These are phyloP conservation scores for Allium sativum DNA, from an alignment of 106 monocot genomes.

Conservation along the genomic window DNA sequence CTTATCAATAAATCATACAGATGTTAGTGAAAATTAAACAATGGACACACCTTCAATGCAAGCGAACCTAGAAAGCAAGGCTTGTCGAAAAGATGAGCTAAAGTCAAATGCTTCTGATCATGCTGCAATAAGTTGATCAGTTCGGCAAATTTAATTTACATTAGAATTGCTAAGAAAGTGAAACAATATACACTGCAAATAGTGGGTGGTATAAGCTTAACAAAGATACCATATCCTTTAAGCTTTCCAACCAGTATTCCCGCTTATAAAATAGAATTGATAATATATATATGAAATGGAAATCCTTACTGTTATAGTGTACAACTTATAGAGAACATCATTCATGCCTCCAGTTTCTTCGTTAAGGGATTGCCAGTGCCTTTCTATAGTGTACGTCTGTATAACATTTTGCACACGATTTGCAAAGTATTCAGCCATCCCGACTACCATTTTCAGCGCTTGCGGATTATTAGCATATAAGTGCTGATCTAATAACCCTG, in stretches of 20 bases:
- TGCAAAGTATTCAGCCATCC: constrained; percentile 93
- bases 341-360: constrained; percentile 99
- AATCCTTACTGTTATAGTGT: constrained; percentile 60
- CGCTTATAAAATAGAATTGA: neutral
- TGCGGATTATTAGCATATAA: constrained; percentile 31
- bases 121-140: constrained; percentile 33
- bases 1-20: neutral
- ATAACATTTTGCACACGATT: constrained; percentile 87
- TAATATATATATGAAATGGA: neutral
- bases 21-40: neutral
- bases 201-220: too few species aligned
- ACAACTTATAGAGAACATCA: constrained; percentile 86
- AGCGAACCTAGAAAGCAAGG: constrained; percentile 96
- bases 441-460: constrained; percentile 63
- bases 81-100: constrained; percentile 98
- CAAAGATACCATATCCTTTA: too few species aligned
- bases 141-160: neutral
- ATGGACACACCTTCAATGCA: constrained; percentile 56
- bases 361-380: constrained; percentile 82
- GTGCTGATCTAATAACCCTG: constrained; percentile 89
- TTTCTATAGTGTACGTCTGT: constrained; percentile 72
- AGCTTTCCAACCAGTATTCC: too few species aligned
- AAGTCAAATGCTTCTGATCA: constrained; percentile 69
- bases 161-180: too few species aligned
- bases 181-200: too few species aligned